These are phyloP conservation scores for Boletus edulis DNA, from an alignment of 768 basidiomycete species.

Conservation along the genomic window DNA sequence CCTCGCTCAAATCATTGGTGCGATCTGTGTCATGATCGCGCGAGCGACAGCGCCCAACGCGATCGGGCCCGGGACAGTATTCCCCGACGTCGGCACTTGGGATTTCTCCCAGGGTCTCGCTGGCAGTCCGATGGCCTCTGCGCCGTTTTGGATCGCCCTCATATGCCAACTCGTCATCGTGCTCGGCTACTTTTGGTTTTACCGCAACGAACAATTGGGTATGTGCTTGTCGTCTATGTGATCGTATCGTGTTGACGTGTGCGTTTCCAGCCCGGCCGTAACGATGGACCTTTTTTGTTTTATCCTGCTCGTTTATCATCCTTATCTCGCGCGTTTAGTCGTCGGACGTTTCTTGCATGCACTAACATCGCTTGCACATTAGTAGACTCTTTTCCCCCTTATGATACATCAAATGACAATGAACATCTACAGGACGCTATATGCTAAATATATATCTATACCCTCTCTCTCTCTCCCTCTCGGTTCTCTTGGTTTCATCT, in stretches of 20 bases:
- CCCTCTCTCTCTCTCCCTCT: not conserved
- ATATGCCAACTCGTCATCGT: conserved; percentile 82
- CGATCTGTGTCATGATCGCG: conserved; percentile 89
- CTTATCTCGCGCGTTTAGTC: not conserved
- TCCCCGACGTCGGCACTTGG: conserved; percentile 92
- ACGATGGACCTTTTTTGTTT: not conserved
- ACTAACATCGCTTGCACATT: not conserved
- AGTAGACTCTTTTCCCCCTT: not conserved
- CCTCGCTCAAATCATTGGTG: conserved; percentile 87
- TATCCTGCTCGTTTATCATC: not conserved
- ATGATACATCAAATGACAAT: too few relatives aligned
- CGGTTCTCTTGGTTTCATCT: not conserved
- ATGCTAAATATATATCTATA: not conserved
- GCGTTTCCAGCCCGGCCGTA: conserved; percentile 11
- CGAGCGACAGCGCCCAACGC: conserved; percentile 87
- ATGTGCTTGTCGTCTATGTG: conserved; percentile 20
- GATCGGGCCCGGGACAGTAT: conserved; percentile 87
- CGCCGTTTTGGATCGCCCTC: conserved; percentile 87
- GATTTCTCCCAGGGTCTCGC: conserved; percentile 71
- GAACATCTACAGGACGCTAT: not conserved
- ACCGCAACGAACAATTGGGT: conserved; percentile 92
- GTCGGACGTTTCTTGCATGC: conserved; percentile 1
- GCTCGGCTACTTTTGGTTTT: conserved; percentile 94
- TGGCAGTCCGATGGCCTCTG: conserved; percentile 79
- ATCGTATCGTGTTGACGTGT: not conserved